A percentile compares a stretch with the other conserved stretches of the same genome.
Evolutionary conservation across 306 rosid genomes (phyloP).

Genomic region (Psophocarpus tetragonolobus): DNA sequence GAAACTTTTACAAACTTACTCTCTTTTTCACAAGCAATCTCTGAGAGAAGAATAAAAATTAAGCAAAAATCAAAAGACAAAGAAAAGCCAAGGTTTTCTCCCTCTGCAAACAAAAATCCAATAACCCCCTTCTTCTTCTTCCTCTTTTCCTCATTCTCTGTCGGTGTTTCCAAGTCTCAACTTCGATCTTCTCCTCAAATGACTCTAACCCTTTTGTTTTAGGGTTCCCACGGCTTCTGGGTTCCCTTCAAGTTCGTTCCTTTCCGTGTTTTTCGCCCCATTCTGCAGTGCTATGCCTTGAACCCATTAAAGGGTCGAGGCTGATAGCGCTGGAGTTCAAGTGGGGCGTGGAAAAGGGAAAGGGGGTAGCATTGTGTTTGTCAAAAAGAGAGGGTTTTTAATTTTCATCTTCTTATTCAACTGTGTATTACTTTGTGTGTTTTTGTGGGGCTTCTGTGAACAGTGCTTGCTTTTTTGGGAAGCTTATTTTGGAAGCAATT

Average conservation of each 20-base stretch:
- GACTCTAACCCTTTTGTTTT: conserved; percentile 12
- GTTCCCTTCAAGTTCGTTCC: conserved; percentile 30
- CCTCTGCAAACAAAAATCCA: conserved; percentile 38
- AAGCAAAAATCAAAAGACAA: not conserved
- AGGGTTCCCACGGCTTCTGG: conserved; percentile 39
- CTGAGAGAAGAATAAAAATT: conserved; percentile 22
- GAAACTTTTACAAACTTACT: conserved; percentile 42
- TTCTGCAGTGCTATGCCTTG: conserved; percentile 17
- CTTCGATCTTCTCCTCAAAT: conserved; percentile 26
- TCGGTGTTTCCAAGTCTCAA: conserved; percentile 36
- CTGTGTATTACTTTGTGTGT: conserved; percentile 34
- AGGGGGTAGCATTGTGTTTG: conserved; percentile 47
- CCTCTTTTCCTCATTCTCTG: conserved; percentile 39
- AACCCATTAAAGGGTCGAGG: conserved; percentile 23
- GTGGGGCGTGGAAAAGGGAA: conserved; percentile 42
- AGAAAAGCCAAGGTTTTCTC: conserved; percentile 38
- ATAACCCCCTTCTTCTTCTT: conserved; percentile 34
- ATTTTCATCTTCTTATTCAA: conserved; percentile 22
- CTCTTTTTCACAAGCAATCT: conserved; percentile 64
- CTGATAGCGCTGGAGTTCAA: conserved; percentile 25
- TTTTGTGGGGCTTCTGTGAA: conserved; percentile 41
- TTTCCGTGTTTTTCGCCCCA: conserved; percentile 25
- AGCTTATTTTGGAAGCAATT: conserved; percentile 87
- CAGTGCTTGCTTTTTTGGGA: conserved; percentile 57
- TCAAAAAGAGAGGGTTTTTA: conserved; percentile 47